A percentile compares a stretch with the other conserved stretches of the same genome.
Evolutionary conservation across 768 basidiomycete genomes (phyloP).

Genomic region (Pilatotrama ljubarskyi): DNA sequence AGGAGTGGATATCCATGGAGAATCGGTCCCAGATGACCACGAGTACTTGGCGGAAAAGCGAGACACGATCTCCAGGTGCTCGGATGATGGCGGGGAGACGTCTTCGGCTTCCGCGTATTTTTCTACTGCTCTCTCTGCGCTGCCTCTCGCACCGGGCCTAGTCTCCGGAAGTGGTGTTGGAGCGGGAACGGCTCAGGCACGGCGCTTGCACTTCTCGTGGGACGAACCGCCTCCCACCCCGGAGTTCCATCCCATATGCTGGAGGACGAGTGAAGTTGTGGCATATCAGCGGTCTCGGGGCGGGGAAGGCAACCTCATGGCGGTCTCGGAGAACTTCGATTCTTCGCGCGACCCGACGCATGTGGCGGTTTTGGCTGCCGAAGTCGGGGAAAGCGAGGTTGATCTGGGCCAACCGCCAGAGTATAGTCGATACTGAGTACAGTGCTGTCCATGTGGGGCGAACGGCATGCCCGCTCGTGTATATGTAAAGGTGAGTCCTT

Average conservation of each 20-base stretch:
- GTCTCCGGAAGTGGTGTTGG: not conserved
- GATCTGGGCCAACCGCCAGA: not conserved
- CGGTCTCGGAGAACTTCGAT: not conserved
- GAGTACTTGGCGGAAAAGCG: not conserved
- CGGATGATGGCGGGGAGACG: not conserved
- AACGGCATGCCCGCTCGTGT: too few species aligned
- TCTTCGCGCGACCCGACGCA: not conserved
- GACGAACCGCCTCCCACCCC: conserved; percentile 11
- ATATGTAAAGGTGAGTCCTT: too few species aligned
- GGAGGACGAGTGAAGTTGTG: not conserved
- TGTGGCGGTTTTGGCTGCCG: not conserved
- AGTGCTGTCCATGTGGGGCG: not conserved
- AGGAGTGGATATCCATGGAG: too few species aligned
- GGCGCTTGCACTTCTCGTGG: not conserved
- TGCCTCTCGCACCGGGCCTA: not conserved
- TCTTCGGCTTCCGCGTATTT: not conserved
- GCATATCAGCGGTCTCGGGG: not conserved
- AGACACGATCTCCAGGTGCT: not conserved
- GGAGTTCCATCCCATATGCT: not conserved
- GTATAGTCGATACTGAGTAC: conserved; percentile 1
- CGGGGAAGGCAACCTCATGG: not conserved
- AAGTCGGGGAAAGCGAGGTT: not conserved
- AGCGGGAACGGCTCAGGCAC: not conserved
- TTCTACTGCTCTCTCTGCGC: not conserved
- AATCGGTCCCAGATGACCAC: not conserved